Base-by-base conservation (phyloP, 1,284 basidiomycete genomes). In the Rhodofomes roseus region DNA sequence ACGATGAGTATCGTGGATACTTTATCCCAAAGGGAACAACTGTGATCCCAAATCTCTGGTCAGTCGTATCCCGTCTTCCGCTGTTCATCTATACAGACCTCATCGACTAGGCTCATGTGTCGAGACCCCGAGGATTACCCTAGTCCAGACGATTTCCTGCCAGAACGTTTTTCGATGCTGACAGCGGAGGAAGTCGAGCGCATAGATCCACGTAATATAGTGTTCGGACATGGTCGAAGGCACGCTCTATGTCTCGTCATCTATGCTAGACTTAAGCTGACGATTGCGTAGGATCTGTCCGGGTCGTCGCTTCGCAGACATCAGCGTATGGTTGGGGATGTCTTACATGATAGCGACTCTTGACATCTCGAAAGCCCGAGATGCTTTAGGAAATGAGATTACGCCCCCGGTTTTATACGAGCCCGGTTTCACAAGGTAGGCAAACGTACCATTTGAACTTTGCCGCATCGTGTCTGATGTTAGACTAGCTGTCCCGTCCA, bases 121-220 rank as follows among this genome's bases (percentile, higher is more conserved):
- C 59, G 60, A 5, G 64, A 68, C 43, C 55, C 61, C 8, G 50
- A 61, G 5, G 48, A 62, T 18, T 70, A 65, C 27, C 62, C 65
- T 20, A 55, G 69, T 4, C 62, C 68, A 25, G 57, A 65, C 2
- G 20, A 22, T 31, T 72, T 72, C 60, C 41, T 48, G 9, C 69
- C 68, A 12, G 68, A 70, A 36, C 62, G 70, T 12, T 71, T 67
- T 11, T 34, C 5, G 4, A 11, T 5, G 31, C 31, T 34, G 31
- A 5, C 31, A 11, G 11, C 61, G 22, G 60, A 58, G 60, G 70
- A 54, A 39, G 14, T 4, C 57, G 64, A 52, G 16, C 66, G 63
- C 36, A 69, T n/a, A 54, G 60, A 76, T 46, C 61, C 64, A 16
- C 58, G 53, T 51, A 58, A 65, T 43, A 63, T 65, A 6, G 63